Evolutionary conservation across 176 grass and related monocot species (phyloP).

Genomic region (Bothriochloa decipiens): DNA sequence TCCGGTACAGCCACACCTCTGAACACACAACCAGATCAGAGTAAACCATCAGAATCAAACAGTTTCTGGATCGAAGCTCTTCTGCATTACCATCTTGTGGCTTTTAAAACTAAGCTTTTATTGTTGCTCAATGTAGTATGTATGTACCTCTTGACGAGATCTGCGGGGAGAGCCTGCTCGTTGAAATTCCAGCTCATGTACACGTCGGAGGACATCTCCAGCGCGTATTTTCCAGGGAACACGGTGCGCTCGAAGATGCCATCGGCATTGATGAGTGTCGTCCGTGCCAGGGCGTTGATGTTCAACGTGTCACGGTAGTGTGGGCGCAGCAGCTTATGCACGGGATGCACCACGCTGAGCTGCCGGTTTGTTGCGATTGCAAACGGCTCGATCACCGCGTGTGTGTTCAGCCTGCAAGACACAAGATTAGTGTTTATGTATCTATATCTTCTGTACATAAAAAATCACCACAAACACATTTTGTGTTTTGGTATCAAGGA

Average conservation of each 20-base stretch:
- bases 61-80: neutral
- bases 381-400: conserved; percentile 86
- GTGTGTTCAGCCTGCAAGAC: conserved; percentile 73
- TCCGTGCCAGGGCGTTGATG: conserved; percentile 85
- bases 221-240: conserved; percentile 71
- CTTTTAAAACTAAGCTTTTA: neutral
- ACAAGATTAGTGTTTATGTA: neutral
- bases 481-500: too few relatives aligned
- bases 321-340: conserved; percentile 83
- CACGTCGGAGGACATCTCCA: conserved; percentile 69
- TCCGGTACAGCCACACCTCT: conserved; percentile 47
- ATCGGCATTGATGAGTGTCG: conserved; percentile 72
- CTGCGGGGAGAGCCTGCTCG: conserved; percentile 75
- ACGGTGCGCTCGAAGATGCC: conserved; percentile 77
- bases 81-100: neutral
- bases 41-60: neutral
- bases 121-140: neutral
- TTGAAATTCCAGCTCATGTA: conserved; percentile 92
- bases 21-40: neutral
- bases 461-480: neutral
- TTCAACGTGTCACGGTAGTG: conserved; percentile 95
- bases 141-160: conserved; percentile 68
- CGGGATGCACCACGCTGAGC: conserved; percentile 71
- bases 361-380: conserved; percentile 79
- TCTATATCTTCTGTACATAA: neutral